Percentiles rank a stretch among this genome's conserved stretches.
phyloP scores from a whole-genome alignment of 768 basidiomycete species.

The Pholiota microspora region DNA sequence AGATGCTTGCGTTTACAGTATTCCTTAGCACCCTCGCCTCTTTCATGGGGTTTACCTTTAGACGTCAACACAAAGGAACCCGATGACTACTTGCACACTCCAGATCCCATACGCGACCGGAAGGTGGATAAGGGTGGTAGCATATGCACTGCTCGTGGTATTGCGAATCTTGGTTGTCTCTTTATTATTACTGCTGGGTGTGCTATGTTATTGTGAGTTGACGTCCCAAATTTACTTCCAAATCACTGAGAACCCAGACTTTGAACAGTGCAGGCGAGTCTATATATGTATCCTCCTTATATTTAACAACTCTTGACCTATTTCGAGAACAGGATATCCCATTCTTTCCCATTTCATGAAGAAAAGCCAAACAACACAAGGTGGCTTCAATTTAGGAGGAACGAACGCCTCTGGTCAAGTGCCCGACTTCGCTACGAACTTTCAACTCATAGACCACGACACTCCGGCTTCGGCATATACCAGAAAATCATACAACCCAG shows the following conservation, averaged over 20 bases:
- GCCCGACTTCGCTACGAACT: conserved; percentile 46
- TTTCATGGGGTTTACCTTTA: conserved; percentile 41
- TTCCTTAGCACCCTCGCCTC: conserved; percentile 33
- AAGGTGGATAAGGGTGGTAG: conserved; percentile 49
- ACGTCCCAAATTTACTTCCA: conserved; percentile 3
- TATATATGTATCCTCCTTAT: background rate
- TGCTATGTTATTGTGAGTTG: conserved; percentile 45
- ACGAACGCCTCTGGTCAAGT: conserved; percentile 66
- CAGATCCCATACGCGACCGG: conserved; percentile 49
- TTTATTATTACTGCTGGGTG: conserved; percentile 40
- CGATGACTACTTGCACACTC: conserved; percentile 56
- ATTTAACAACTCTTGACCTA: background rate
- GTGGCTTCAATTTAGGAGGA: conserved; percentile 64
- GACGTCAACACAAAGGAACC: conserved; percentile 37
- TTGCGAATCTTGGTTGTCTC: conserved; percentile 59
- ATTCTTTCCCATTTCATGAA: conserved; percentile 37
- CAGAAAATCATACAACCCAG: conserved; percentile 45
- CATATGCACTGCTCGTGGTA: conserved; percentile 54
- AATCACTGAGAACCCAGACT: background rate
- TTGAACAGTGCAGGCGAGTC: conserved; percentile 32
- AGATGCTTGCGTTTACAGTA: too few relatives aligned
- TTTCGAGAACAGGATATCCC: conserved; percentile 35
- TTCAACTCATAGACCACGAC: conserved; percentile 63
- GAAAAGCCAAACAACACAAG: conserved; percentile 30
- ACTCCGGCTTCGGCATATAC: conserved; percentile 55